phyloP scores from a whole-genome alignment of 192 early-diverging fungal species.

The Podila clonocystis region DNA sequence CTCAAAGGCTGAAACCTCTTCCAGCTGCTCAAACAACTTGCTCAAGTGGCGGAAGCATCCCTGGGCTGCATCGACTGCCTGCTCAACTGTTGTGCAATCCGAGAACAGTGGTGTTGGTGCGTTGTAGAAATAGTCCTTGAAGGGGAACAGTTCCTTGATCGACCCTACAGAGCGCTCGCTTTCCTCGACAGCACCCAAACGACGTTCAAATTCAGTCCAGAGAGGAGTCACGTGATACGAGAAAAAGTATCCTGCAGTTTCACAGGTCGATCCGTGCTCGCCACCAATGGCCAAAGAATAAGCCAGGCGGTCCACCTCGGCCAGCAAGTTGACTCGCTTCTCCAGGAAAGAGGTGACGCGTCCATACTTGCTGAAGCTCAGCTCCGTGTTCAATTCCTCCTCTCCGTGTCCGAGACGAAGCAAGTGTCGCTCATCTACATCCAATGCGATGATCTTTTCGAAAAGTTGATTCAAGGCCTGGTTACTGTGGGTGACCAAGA shows the following conservation, averaged over 20 bases:
- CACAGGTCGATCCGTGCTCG: constrained; percentile 92
- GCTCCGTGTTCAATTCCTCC: constrained; percentile 84
- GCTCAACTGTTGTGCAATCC: constrained; percentile 53
- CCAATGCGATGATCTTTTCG: constrained; percentile 90
- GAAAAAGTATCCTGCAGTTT: constrained; percentile 93
- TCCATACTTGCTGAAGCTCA: constrained; percentile 91
- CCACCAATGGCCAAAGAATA: constrained; percentile 79
- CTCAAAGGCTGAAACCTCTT: constrained; percentile 95
- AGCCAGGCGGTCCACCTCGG: constrained; percentile 81
- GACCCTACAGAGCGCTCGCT: constrained; percentile 33
- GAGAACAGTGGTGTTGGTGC: constrained; percentile 79
- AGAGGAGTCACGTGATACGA: constrained; percentile 74
- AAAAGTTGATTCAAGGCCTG: constrained; percentile 99
- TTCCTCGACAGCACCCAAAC: constrained; percentile 14
- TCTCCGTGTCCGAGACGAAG: constrained; percentile 95
- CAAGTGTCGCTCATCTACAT: constrained; percentile 95
- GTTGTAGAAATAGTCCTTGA: constrained; percentile 77
- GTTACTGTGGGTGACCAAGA: constrained; percentile 96
- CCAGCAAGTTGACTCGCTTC: constrained; percentile 76
- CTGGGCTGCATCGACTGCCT: constrained; percentile 67
- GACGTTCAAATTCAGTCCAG: constrained; percentile 65
- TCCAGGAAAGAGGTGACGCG: constrained; percentile 94
- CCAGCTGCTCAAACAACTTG: constrained; percentile 86
- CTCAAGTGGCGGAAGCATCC: constrained; percentile 88
- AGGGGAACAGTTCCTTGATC: constrained; percentile 79